These are phyloP conservation scores for Acrodontium crateriforme DNA, from an alignment of 2,329 filamentous ascomycete genomes.

Conservation along the genomic window DNA sequence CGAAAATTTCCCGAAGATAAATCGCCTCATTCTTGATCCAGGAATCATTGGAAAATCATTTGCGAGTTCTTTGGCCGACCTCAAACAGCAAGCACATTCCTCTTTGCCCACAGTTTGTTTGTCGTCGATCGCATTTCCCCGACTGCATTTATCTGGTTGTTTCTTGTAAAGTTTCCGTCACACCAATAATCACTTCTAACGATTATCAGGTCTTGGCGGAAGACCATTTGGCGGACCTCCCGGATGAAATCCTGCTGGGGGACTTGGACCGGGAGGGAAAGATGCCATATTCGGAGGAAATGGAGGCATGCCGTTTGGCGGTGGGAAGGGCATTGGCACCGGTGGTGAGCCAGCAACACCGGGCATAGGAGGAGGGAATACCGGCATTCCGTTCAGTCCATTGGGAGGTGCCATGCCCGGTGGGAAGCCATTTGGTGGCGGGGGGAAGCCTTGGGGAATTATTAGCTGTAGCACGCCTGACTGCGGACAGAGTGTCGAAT, in stretches of 20 bases:
- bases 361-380: conserved; percentile 1
- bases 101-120: too few species aligned
- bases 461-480: not conserved
- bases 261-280: not conserved
- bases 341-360: conserved; percentile 6
- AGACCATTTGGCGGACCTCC: not conserved
- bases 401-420: conserved; percentile 9
- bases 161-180: too few species aligned
- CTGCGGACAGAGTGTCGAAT: not conserved
- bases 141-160: too few species aligned
- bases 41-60: too few species aligned
- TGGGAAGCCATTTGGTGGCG: conserved; percentile 9
- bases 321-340: conserved; percentile 19
- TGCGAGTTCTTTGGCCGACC: too few species aligned
- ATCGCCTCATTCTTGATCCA: too few species aligned
- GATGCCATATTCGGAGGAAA: conserved; percentile 7
- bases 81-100: too few species aligned
- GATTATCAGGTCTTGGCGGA: too few species aligned
- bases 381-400: conserved; percentile 2
- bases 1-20: too few species aligned
- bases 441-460: conserved; percentile 4
- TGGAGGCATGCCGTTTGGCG: conserved; percentile 15
- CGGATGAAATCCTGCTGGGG: not conserved
- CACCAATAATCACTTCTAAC: too few species aligned
- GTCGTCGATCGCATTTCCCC: too few species aligned